Conservation (phyloP, 306 rosid species). For the Datisca glomerata region DNA sequence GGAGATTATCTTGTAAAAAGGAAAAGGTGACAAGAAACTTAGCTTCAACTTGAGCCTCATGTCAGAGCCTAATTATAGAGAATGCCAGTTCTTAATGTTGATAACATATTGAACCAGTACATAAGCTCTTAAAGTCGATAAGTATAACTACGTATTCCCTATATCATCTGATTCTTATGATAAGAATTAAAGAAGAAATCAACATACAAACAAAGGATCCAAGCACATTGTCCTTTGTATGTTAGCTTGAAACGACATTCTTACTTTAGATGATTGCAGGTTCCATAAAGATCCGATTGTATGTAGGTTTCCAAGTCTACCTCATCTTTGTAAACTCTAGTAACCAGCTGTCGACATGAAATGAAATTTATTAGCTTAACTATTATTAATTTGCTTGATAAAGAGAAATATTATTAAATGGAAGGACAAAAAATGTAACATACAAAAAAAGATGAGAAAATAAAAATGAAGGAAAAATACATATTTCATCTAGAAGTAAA, state of each 20-base stretch:
- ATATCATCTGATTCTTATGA: background rate
- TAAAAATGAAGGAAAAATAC: too few species aligned
- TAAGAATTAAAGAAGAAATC: background rate
- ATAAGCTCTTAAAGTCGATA: background rate
- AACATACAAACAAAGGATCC: background rate
- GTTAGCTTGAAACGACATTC: background rate
- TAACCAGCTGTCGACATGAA: constrained; percentile 50
- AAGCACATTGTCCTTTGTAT: background rate
- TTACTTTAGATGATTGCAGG: constrained; percentile 52
- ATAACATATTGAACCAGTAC: too few species aligned
- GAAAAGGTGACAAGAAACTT: too few species aligned
- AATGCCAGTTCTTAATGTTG: too few species aligned
- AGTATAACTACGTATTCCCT: background rate
- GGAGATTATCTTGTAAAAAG: too few species aligned
- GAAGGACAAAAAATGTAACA: too few species aligned
- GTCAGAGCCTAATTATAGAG: too few species aligned
- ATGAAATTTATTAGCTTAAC: constrained; percentile 18
- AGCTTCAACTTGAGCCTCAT: too few species aligned
- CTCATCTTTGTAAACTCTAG: constrained; percentile 71
- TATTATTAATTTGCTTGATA: too few species aligned
- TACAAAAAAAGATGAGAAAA: too few species aligned
- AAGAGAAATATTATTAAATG: too few species aligned
- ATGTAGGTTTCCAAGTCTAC: constrained; percentile 70
- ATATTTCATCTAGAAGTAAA: too few species aligned
- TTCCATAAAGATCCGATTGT: constrained; percentile 64